phyloP scores from a whole-genome alignment of 2,329 filamentous ascomycete species.

The Cladophialophora psammophila region DNA sequence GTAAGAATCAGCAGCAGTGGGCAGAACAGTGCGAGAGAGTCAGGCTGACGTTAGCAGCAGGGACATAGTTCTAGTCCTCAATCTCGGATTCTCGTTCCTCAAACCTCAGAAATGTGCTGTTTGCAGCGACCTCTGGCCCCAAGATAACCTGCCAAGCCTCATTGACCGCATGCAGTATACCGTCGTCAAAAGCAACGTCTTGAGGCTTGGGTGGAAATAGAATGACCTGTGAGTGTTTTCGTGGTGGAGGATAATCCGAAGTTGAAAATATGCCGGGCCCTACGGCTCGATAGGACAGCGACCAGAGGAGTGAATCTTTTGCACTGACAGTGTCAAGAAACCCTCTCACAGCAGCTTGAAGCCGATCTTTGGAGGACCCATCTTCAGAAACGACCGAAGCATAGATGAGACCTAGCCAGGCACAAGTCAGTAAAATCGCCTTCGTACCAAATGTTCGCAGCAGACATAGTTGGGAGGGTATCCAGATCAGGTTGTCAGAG shows the following conservation, averaged over 20 bases:
- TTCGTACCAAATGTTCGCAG: slow-evolving; percentile 10
- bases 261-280: slow-evolving; percentile 34
- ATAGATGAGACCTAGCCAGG: slow-evolving; percentile 64
- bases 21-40: background rate
- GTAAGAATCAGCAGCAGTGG: background rate
- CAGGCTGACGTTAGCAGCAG: background rate
- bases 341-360: slow-evolving; percentile 29
- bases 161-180: slow-evolving; percentile 70
- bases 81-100: slow-evolving; percentile 32
- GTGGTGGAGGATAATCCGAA: slow-evolving; percentile 12
- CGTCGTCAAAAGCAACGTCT: slow-evolving; percentile 78
- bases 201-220: slow-evolving; percentile 66
- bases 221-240: slow-evolving; percentile 51
- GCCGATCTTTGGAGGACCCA: slow-evolving; percentile 20
- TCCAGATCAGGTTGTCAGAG: slow-evolving; percentile 86
- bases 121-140: slow-evolving; percentile 57
- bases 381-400: slow-evolving; percentile 50
- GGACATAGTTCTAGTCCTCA: slow-evolving; percentile 16
- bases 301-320: slow-evolving; percentile 32
- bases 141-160: slow-evolving; percentile 73
- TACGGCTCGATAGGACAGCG: slow-evolving; percentile 56
- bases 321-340: slow-evolving; percentile 27
- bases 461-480: slow-evolving; percentile 39
- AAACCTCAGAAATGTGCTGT: slow-evolving; percentile 63
- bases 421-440: slow-evolving; percentile 29